These are phyloP conservation scores for Leishmania martiniquensis DNA, from an alignment of 208 protist species.

Conservation along the genomic window DNA sequence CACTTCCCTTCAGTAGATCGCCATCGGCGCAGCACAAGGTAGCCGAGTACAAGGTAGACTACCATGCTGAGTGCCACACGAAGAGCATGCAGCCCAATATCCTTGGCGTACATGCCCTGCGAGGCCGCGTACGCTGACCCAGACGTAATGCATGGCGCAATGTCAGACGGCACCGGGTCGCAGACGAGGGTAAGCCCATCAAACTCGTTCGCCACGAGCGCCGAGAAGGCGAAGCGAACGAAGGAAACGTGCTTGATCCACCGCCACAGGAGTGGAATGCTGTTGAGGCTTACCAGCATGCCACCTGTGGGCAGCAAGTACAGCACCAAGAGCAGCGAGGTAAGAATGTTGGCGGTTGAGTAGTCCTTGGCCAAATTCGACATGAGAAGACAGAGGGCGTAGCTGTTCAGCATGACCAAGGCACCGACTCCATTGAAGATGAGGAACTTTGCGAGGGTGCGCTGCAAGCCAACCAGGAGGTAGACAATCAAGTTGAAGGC, in stretches of 20 bases:
- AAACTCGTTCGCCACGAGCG: slow-evolving; percentile 77
- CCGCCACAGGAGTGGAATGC: slow-evolving; percentile 58
- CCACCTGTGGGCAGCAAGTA: slow-evolving; percentile 69
- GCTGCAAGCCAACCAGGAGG: slow-evolving; percentile 60
- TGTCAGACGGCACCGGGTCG: slow-evolving; percentile 2
- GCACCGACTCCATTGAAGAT: slow-evolving; percentile 45
- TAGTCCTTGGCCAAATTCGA: slow-evolving; percentile 67
- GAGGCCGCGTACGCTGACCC: slow-evolving; percentile 48
- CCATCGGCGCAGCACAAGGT: slow-evolving; percentile 44
- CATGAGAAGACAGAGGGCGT: slow-evolving; percentile 64
- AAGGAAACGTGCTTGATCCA: slow-evolving; percentile 85
- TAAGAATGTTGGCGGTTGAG: slow-evolving; percentile 54
- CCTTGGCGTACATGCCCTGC: slow-evolving; percentile 43
- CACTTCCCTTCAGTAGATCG: slow-evolving; percentile 30
- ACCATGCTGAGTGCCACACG: slow-evolving; percentile 33
- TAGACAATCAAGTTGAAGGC: slow-evolving; percentile 63
- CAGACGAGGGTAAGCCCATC: slow-evolving; percentile 54
- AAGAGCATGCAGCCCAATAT: slow-evolving; percentile 28
- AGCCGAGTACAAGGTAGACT: slow-evolving; percentile 58
- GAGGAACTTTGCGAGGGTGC: slow-evolving; percentile 40
- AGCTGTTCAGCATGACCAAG: slow-evolving; percentile 66
- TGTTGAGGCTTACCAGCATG: slow-evolving; percentile 62
- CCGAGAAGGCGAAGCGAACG: slow-evolving; percentile 63
- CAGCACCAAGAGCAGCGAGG: slow-evolving; percentile 66
- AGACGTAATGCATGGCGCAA: slow-evolving; percentile 38